Evolutionary conservation across 2,329 filamentous ascomycete genomes (phyloP).

Genomic region (Pezicula radicicola): DNA sequence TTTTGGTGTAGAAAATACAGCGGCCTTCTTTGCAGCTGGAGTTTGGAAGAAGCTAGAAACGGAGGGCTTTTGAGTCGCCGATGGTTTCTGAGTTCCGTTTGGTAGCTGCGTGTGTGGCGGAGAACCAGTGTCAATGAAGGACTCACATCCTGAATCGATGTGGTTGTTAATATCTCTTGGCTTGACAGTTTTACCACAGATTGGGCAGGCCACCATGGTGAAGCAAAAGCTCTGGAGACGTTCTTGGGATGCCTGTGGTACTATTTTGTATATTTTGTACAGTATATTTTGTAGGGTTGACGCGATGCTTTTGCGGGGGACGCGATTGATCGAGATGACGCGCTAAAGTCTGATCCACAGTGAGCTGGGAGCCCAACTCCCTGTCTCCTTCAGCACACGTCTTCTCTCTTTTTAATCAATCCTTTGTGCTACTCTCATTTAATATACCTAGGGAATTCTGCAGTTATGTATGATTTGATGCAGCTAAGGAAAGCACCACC

Average conservation of each 20-base stretch:
- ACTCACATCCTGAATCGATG: slow-evolving; percentile 78
- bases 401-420: too few species aligned
- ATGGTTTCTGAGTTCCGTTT: slow-evolving; percentile 40
- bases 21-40: slow-evolving; percentile 52
- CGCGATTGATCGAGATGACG: too few species aligned
- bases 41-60: slow-evolving; percentile 61
- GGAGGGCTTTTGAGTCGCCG: slow-evolving; percentile 34
- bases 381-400: too few species aligned
- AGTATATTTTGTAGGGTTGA: neutral
- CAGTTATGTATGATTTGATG: too few species aligned
- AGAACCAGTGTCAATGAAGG: slow-evolving; percentile 54
- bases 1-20: slow-evolving; percentile 23
- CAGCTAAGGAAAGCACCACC: too few species aligned
- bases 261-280: neutral
- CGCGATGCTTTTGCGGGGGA: too few species aligned
- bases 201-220: slow-evolving; percentile 68
- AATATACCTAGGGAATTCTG: too few species aligned
- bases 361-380: too few species aligned
- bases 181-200: slow-evolving; percentile 73
- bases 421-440: too few species aligned
- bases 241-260: neutral
- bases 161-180: slow-evolving; percentile 81
- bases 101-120: slow-evolving; percentile 31
- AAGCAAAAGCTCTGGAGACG: neutral
- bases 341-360: too few species aligned